These are phyloP conservation scores for Calocera cornea DNA, from an alignment of 768 basidiomycete genomes.

Conservation along the genomic window DNA sequence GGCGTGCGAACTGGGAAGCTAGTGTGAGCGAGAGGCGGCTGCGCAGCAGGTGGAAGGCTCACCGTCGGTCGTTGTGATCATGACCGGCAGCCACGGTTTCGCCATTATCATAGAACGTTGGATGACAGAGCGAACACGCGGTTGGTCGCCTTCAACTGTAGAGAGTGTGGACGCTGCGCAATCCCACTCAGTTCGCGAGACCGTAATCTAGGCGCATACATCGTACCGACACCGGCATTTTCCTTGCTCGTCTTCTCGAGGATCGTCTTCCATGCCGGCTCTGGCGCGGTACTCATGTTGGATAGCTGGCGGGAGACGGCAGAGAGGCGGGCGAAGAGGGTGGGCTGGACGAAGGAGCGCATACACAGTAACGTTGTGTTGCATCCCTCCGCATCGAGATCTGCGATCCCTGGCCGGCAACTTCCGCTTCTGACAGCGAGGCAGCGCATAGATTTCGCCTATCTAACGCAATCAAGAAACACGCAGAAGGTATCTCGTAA, in stretches of 20 bases:
- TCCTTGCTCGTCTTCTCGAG: background rate
- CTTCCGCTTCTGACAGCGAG: background rate
- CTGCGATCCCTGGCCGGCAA: background rate
- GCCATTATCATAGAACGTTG: conserved; percentile 42
- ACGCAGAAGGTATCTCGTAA: background rate
- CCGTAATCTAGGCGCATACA: background rate
- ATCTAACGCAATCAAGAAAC: background rate
- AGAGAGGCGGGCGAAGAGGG: background rate
- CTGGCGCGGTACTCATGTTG: background rate
- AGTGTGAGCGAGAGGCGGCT: background rate
- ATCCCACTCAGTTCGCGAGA: background rate
- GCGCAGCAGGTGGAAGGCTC: background rate
- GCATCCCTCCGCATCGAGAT: background rate
- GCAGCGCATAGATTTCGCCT: background rate
- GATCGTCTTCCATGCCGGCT: background rate
- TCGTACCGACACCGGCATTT: background rate
- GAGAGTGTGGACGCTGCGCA: background rate
- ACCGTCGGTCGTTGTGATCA: conserved; percentile 54
- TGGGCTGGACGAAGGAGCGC: background rate
- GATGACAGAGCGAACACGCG: conserved; percentile 52
- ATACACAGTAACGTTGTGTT: background rate
- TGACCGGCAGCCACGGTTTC: conserved; percentile 38
- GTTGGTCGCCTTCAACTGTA: conserved; percentile 16
- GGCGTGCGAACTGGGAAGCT: conserved; percentile 38
- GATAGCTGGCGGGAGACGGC: background rate